These are phyloP conservation scores for Eragrostis curvula DNA, from an alignment of 176 grass and related monocot species.

Conservation along the genomic window DNA sequence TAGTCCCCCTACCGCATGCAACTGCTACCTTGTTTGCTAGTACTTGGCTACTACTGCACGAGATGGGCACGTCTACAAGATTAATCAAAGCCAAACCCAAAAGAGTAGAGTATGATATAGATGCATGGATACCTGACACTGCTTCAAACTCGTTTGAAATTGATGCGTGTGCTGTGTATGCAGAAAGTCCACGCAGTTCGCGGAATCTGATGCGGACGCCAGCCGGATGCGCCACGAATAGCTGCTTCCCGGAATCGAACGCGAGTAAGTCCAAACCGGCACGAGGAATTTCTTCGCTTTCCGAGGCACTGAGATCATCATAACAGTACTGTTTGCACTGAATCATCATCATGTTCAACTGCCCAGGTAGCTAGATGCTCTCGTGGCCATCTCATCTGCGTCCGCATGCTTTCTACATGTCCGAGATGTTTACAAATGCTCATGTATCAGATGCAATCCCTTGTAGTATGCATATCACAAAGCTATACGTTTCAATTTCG, in stretches of 20 bases:
- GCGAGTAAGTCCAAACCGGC: conserved; percentile 2
- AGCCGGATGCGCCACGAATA: not conserved
- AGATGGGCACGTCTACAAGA: not conserved
- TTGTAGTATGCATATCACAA: too few species aligned
- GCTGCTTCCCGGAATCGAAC: conserved; percentile 31
- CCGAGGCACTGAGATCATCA: not conserved
- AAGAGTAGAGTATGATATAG: not conserved
- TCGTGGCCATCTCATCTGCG: too few species aligned
- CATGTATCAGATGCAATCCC: too few species aligned
- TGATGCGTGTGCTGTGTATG: not conserved
- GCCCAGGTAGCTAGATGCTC: too few species aligned
- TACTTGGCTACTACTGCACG: too few species aligned
- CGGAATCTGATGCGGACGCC: conserved; percentile 16
- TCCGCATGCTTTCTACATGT: too few species aligned
- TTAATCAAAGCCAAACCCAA: not conserved
- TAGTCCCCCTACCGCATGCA: too few species aligned
- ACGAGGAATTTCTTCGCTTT: not conserved
- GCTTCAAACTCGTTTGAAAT: conserved; percentile 9
- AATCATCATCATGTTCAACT: too few species aligned
- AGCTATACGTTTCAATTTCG: too few species aligned
- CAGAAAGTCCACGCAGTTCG: conserved; percentile 15
- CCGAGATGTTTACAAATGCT: too few species aligned
- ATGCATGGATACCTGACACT: not conserved
- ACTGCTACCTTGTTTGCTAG: too few species aligned
- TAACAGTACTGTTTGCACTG: too few species aligned